Percentiles rank a stretch among this genome's conserved stretches.
These are phyloP conservation scores for Kluyveromyces lactis DNA, from an alignment of 805 yeast species.

Conservation along the genomic window DNA sequence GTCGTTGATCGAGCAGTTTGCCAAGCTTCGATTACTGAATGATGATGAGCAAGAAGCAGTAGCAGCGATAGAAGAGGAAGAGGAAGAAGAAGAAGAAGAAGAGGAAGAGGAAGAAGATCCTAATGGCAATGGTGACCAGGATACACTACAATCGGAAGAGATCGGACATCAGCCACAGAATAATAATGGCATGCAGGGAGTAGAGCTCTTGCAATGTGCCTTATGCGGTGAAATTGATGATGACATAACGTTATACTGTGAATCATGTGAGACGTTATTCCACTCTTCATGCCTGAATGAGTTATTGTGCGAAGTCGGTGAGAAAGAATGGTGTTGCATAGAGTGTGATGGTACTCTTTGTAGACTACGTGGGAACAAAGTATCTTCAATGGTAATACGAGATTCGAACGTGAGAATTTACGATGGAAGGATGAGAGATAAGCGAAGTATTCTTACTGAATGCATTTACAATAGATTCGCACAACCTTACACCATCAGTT, in stretches of 20 bases:
- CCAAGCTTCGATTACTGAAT: conserved; percentile 1
- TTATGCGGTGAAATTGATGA: conserved; percentile 16
- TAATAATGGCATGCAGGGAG: background rate
- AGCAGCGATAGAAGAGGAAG: background rate
- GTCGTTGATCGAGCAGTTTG: conserved; percentile 3
- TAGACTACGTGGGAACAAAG: background rate
- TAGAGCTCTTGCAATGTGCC: conserved; percentile 8
- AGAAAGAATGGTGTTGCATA: conserved; percentile 2
- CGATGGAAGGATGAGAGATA: conserved; percentile 8
- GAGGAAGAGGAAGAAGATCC: background rate
- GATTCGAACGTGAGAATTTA: conserved; percentile 4
- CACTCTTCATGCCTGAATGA: conserved; percentile 20
- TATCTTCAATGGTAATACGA: background rate
- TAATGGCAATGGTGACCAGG: background rate
- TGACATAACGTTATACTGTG: conserved; percentile 10
- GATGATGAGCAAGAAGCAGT: background rate
- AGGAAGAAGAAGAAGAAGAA: background rate
- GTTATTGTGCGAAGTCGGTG: conserved; percentile 18
- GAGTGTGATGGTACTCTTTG: conserved; percentile 1
- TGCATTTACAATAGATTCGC: background rate
- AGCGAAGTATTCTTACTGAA: conserved; percentile 4
- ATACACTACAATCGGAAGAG: background rate
- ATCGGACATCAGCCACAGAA: conserved; percentile 5
- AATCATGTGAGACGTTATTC: conserved; percentile 12
- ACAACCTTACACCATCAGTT: background rate